Conservation (phyloP, 2,329 filamentous ascomycete species). For the Metarhizium humberi region DNA sequence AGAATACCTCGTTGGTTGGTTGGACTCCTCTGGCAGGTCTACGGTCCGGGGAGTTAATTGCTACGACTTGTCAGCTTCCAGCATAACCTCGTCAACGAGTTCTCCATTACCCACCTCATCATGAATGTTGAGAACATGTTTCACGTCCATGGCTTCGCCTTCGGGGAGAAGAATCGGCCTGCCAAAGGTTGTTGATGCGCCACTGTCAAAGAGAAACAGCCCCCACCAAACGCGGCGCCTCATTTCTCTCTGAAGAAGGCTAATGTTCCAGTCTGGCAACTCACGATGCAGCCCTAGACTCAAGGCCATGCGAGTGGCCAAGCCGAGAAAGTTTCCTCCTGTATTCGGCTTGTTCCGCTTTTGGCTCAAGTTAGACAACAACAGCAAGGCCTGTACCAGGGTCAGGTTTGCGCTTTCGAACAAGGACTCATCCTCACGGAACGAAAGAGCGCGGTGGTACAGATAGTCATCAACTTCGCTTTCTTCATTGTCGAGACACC, state of each 20-base stretch:
- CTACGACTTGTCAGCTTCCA: slow-evolving; percentile 5
- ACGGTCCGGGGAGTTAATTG: slow-evolving; percentile 15
- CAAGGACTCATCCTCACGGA: slow-evolving; percentile 18
- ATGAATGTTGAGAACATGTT: slow-evolving; percentile 18
- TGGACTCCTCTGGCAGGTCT: slow-evolving; percentile 13
- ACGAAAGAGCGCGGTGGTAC: slow-evolving; percentile 18
- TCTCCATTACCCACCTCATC: slow-evolving; percentile 12
- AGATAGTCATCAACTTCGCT: slow-evolving; percentile 18
- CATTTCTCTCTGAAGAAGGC: slow-evolving; percentile 25
- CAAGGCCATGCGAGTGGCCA: slow-evolving; percentile 36
- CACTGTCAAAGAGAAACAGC: slow-evolving; percentile 35
- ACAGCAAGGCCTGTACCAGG: slow-evolving; percentile 19
- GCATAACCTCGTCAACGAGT: not conserved
- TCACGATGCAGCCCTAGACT: slow-evolving; percentile 37
- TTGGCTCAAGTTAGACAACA: slow-evolving; percentile 32
- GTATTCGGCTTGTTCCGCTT: slow-evolving; percentile 39
- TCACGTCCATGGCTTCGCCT: slow-evolving; percentile 20
- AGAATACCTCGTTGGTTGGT: slow-evolving; percentile 17
- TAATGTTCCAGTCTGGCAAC: slow-evolving; percentile 22
- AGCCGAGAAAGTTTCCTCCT: slow-evolving; percentile 36
- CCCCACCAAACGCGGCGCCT: slow-evolving; percentile 32
- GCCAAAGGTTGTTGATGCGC: slow-evolving; percentile 35
- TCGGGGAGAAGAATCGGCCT: slow-evolving; percentile 19
- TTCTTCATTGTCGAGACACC: slow-evolving; percentile 18
- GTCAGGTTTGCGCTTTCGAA: slow-evolving; percentile 24